Conservation (phyloP, 2,329 filamentous ascomycete species). For the Talaromyces verruculosus region DNA sequence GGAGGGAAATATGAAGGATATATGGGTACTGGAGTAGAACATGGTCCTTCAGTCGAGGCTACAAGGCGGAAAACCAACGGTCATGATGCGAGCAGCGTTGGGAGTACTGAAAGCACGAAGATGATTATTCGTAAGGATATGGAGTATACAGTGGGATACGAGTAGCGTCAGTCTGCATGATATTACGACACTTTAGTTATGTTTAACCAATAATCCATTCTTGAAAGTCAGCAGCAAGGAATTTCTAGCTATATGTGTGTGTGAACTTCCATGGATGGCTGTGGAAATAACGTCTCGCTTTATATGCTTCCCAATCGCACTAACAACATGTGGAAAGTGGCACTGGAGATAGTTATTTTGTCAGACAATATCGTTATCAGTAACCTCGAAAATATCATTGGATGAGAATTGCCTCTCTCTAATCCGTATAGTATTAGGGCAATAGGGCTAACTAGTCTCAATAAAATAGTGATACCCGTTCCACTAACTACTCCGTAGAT, state of each 20-base stretch:
- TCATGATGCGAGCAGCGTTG: conserved; percentile 19
- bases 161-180: conserved; percentile 26
- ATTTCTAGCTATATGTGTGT: not conserved
- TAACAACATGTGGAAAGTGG: too few relatives aligned
- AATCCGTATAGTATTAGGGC: not conserved
- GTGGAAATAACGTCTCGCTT: too few relatives aligned
- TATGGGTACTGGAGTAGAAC: not conserved
- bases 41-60: conserved; percentile 1
- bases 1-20: conserved; percentile 5
- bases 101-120: conserved; percentile 25
- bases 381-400: not conserved
- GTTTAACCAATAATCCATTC: not conserved
- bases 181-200: not conserved
- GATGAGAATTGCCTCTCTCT: not conserved
- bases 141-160: conserved; percentile 26
- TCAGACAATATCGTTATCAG: not conserved
- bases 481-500: not conserved
- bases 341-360: too few relatives aligned
- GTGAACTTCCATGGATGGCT: too few relatives aligned
- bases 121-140: conserved; percentile 40
- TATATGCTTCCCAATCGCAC: too few relatives aligned
- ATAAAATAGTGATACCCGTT: not conserved
- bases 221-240: not conserved
- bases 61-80: conserved; percentile 1
- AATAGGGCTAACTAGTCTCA: not conserved